Evolutionary conservation across 1,284 basidiomycete species (phyloP), one percentile per base, ranked within the genome.

Genomic region (Ustilago curta): DNA sequence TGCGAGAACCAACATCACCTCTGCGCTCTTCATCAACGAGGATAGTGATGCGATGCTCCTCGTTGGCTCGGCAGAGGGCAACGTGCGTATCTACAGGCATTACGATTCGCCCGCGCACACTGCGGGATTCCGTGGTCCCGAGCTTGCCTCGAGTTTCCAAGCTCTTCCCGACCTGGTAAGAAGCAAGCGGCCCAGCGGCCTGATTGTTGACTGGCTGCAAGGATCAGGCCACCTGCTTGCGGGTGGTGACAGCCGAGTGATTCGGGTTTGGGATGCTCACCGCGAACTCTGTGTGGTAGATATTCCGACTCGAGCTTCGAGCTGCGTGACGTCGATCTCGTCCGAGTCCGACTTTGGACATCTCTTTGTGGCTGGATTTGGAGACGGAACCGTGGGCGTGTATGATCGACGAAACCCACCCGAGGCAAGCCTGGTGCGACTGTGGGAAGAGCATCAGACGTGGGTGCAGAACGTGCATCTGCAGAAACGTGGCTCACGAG

Each of bases 131-230:
- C 83, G 84, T 23, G 85, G 86, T 88, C 94, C 88, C 85, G 91
- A 63, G 86, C 91, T 98, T 87, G 94, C 96, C 71, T 95, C 93
- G 82, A 91, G 94, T 11, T 98, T 97, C 90, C 90, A 94, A 48
- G 97, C 91, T 1, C 87, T 97, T 53, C 91, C 91, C 56, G 94
- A 96, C 70, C 87, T 93, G 42, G 87, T 94, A 27, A 87, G 88
- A 8, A 88, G 87, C 32, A 90, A 89, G 75, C 90, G 91, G 62
- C 93, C 93, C 32, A 90, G 89, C 59, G 96, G 96, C 0, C 87
- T 98, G 40, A 88, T 97, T 27, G 90, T 93, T 54, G 94, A 96
- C 66, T 99, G 97, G 97, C 93, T 94, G 83, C 96, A 98, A 86
- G 88, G 89, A 6, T 89, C 91, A 31, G 97, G 96, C 0, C 90